phyloP scores from a whole-genome alignment of 352 stramenopile genomes.

The Globisporangium uncinulatum region DNA sequence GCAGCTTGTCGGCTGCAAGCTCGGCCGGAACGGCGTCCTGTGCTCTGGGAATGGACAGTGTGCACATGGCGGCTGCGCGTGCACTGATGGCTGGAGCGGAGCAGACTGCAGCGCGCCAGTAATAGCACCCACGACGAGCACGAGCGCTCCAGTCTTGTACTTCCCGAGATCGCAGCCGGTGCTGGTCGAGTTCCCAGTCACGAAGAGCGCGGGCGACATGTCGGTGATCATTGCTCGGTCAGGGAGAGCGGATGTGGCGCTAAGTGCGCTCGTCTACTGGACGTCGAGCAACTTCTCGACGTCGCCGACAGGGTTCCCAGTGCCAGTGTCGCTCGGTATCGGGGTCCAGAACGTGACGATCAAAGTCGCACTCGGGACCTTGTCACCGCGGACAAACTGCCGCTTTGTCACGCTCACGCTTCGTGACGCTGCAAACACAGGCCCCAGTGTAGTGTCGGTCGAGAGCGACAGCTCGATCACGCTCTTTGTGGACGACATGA shows the following conservation, averaged over 20 bases:
- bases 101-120: slow-evolving; percentile 34
- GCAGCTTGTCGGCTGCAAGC: slow-evolving; percentile 26
- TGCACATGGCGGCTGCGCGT: slow-evolving; percentile 44
- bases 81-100: slow-evolving; percentile 29
- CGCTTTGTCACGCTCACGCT: slow-evolving; percentile 31
- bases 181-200: slow-evolving; percentile 15
- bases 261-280: slow-evolving; percentile 22
- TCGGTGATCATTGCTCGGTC: slow-evolving; percentile 28
- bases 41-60: slow-evolving; percentile 58
- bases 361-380: slow-evolving; percentile 17
- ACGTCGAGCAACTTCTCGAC: slow-evolving; percentile 27
- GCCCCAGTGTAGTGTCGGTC: slow-evolving; percentile 19
- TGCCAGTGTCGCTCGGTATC: slow-evolving; percentile 16
- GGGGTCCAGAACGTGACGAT: slow-evolving; percentile 20
- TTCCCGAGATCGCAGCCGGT: slow-evolving; percentile 26
- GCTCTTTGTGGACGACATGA: slow-evolving; percentile 52
- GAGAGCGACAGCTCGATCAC: slow-evolving; percentile 25
- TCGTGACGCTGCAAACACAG: slow-evolving; percentile 1
- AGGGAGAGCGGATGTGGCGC: slow-evolving; percentile 11
- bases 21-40: slow-evolving; percentile 46
- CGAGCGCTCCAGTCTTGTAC: slow-evolving; percentile 32
- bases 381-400: slow-evolving; percentile 28
- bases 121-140: not conserved
- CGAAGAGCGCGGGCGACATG: slow-evolving; percentile 12
- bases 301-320: slow-evolving; percentile 10